phyloP scores from a whole-genome alignment of 257 asterid genomes.

The Primulina tabacum region DNA sequence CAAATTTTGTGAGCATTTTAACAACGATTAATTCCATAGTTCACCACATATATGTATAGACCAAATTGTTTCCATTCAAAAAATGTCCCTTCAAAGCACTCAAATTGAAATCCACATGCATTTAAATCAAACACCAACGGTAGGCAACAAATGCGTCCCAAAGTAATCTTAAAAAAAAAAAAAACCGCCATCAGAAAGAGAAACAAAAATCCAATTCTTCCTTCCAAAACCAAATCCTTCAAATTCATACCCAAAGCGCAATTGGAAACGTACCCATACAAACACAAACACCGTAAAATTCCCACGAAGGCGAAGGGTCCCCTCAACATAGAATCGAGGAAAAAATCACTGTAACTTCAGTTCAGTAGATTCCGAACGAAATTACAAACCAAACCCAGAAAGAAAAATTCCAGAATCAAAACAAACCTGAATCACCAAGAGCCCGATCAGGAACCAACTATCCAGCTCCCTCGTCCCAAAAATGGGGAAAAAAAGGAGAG shows the following conservation, averaged over 20 bases:
- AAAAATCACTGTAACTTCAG: slow-evolving; percentile 2
- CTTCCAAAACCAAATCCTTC: slow-evolving; percentile 23
- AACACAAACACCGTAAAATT: slow-evolving; percentile 14
- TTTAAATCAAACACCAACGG: slow-evolving; percentile 21
- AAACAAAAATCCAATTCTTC: not conserved
- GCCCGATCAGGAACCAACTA: slow-evolving; percentile 25
- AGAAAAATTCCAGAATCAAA: slow-evolving; percentile 15
- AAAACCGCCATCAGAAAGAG: slow-evolving; percentile 16
- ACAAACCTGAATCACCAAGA: slow-evolving; percentile 28
- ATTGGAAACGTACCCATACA: slow-evolving; percentile 3
- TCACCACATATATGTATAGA: slow-evolving; percentile 9
- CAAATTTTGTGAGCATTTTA: not conserved
- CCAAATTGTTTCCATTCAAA: slow-evolving; percentile 4
- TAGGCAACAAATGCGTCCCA: slow-evolving; percentile 21
- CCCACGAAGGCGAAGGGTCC: slow-evolving; percentile 1
- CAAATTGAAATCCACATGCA: slow-evolving; percentile 23
- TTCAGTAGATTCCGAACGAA: slow-evolving; percentile 15
- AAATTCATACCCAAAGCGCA: slow-evolving; percentile 1
- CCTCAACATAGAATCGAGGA: slow-evolving; percentile 7
- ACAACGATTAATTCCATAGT: slow-evolving; percentile 20
- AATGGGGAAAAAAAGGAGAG: not conserved
- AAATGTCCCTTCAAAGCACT: slow-evolving; percentile 13
- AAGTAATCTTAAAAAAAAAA: not conserved
- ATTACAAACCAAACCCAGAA: slow-evolving; percentile 8
- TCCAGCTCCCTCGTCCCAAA: slow-evolving; percentile 28